A percentile compares a stretch with the other conserved stretches of the same genome.
These are phyloP conservation scores for Bondarzewia mesenterica DNA, from an alignment of 1,284 basidiomycete genomes.

Conservation along the genomic window DNA sequence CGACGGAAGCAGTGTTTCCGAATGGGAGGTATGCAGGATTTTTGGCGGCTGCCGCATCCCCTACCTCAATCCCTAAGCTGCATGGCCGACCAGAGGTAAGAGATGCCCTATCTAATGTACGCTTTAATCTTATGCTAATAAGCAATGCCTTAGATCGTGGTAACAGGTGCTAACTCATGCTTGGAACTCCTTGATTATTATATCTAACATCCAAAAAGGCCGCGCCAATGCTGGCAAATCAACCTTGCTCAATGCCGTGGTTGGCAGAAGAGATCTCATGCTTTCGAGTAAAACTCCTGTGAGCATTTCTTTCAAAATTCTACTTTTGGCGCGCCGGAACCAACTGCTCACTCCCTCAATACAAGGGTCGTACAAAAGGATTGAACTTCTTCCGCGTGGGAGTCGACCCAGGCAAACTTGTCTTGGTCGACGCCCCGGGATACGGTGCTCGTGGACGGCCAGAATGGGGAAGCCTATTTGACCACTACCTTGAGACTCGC, in stretches of 20 bases:
- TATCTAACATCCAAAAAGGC: conserved; percentile 18
- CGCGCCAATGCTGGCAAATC: conserved; percentile 69
- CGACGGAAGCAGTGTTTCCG: conserved; percentile 20
- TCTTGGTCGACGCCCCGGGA: conserved; percentile 71
- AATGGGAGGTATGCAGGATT: conserved; percentile 34
- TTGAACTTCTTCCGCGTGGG: conserved; percentile 68
- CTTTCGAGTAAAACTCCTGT: conserved; percentile 64
- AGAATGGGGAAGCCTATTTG: conserved; percentile 66
- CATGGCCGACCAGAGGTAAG: conserved; percentile 43
- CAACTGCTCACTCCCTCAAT: not conserved
- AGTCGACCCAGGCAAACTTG: conserved; percentile 40
- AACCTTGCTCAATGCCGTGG: conserved; percentile 58
- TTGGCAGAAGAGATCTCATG: conserved; percentile 48
- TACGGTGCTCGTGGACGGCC: conserved; percentile 65
- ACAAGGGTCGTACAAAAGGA: conserved; percentile 58
- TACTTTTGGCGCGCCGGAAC: not conserved
- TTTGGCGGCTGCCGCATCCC: conserved; percentile 32
- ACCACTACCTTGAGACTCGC: conserved; percentile 51
- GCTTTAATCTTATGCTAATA: conserved; percentile 26
- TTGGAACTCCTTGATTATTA: not conserved
- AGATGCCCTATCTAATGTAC: not conserved
- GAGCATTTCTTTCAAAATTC: conserved; percentile 17
- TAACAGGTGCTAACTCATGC: conserved; percentile 19
- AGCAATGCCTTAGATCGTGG: conserved; percentile 25
- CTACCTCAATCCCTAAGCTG: conserved; percentile 33